Conservation (phyloP, 176 grass and related monocot genomes). For the Carex pumila region DNA sequence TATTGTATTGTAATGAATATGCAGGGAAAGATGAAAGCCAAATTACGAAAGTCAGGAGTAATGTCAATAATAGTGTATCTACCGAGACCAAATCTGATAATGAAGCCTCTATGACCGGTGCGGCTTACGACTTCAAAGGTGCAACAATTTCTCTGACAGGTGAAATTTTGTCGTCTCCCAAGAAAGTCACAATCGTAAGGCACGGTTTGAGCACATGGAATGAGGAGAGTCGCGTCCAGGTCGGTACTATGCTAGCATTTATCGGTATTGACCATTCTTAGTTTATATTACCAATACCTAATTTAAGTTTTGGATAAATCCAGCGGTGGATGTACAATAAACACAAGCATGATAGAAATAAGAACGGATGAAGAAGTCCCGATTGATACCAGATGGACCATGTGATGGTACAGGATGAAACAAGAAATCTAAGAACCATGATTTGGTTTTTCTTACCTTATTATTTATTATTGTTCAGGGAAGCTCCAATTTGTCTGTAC, state of each 20-base stretch:
- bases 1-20: background rate
- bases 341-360: background rate
- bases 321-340: background rate
- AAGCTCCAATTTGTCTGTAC: constrained; percentile 70
- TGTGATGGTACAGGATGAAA: background rate
- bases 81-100: constrained; percentile 33
- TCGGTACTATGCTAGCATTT: constrained; percentile 9
- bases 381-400: background rate
- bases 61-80: constrained; percentile 30
- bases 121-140: constrained; percentile 62
- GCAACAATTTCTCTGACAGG: constrained; percentile 55
- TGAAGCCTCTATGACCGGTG: constrained; percentile 36
- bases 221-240: constrained; percentile 49
- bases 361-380: background rate
- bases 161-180: constrained; percentile 32
- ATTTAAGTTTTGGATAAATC: background rate
- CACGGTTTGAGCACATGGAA: constrained; percentile 77
- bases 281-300: background rate
- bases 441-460: constrained; percentile 3
- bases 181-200: constrained; percentile 72
- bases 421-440: background rate
- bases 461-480: constrained; percentile 37
- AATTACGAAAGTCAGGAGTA: constrained; percentile 14
- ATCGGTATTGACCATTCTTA: background rate
- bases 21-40: constrained; percentile 14